Base-by-base conservation (phyloP, 768 basidiomycete genomes). In the Boletus pseudopeckii region DNA sequence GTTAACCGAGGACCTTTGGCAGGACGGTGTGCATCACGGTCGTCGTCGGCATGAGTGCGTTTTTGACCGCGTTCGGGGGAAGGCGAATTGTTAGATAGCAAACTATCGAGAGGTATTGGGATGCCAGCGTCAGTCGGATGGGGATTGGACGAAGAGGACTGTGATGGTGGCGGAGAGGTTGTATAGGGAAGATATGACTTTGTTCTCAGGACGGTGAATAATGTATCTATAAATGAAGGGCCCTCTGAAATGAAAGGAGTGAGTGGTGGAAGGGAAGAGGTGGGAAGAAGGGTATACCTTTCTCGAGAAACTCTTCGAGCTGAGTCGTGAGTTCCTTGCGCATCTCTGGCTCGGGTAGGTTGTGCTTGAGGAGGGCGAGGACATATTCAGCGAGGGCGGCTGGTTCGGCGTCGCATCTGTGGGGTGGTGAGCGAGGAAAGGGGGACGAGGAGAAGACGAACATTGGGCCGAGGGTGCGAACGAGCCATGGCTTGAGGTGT, bases 381-480 rank as follows among this genome's bases (percentile, higher is more conserved):
- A 98, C 87, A 69, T 98, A 98, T 68, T 98, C 93, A 5, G 92
- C 87, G 48, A 98, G 84, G 32, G 93, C 92, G 30, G 85, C 83
- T 30, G 96, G 94, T 67, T 98, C 96, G 39, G 96, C 96, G 69
- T 98, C 96, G 71, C 92, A 96, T 80, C 95, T 97, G 52, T 0
- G 20, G 9, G 20, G 1, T 2, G 13, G 46, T 59, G 9, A 61
- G 50, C 7, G n/a, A 46, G 14, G 6, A 14, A 28, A 4, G 2
- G 20, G 10, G 24, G 42, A 50, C 33, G 52, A 37, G 55, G 18
- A 37, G 1, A 6, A 4, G 34, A 59, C 48, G 24, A 26, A 94
- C 94, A 98, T 93, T 57, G 94, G 94, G 70, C 93, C 93, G 39
- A 98, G 82, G 0, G 88, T 90, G 57, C 82, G 80, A 44, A 93